phyloP scores from a whole-genome alignment of 2,329 filamentous ascomycete genomes.

The Exophiala viscosa region DNA sequence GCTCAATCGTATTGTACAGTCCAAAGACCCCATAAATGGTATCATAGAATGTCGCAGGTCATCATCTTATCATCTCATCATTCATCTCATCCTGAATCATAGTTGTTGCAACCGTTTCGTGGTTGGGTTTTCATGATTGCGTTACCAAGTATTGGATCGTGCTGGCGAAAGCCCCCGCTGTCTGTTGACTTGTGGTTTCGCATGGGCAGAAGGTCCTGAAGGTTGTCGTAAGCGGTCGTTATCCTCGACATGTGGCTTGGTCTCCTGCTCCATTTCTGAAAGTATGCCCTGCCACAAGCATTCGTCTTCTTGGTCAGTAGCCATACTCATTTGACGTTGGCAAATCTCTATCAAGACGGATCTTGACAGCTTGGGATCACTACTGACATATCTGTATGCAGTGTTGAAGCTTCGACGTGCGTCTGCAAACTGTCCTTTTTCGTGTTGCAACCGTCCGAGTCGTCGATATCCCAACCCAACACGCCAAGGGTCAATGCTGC shows the following conservation, averaged over 20 bases:
- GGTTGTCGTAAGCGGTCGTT: neutral
- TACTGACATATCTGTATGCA: conserved; percentile 13
- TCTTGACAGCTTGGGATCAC: conserved; percentile 6
- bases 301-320: conserved; percentile 18
- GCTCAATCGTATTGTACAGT: too few relatives aligned
- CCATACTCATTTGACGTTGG: conserved; percentile 20
- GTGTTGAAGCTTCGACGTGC: conserved; percentile 23
- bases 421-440: conserved; percentile 10
- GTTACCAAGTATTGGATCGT: neutral
- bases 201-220: neutral
- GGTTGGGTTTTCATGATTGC: neutral
- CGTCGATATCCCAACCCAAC: conserved; percentile 22
- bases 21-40: too few relatives aligned
- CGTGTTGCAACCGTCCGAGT: conserved; percentile 17
- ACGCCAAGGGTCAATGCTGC: conserved; percentile 17
- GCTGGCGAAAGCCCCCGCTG: conserved; percentile 1
- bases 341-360: conserved; percentile 20
- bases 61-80: too few relatives aligned
- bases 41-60: too few relatives aligned
- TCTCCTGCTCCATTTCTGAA: conserved; percentile 11
- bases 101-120: too few relatives aligned
- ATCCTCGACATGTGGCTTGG: conserved; percentile 7
- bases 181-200: neutral
- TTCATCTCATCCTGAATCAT: too few relatives aligned
- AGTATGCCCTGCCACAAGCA: conserved; percentile 13